These are phyloP conservation scores for Fragaria vesca DNA, from an alignment of 306 rosid species.

Conservation along the genomic window DNA sequence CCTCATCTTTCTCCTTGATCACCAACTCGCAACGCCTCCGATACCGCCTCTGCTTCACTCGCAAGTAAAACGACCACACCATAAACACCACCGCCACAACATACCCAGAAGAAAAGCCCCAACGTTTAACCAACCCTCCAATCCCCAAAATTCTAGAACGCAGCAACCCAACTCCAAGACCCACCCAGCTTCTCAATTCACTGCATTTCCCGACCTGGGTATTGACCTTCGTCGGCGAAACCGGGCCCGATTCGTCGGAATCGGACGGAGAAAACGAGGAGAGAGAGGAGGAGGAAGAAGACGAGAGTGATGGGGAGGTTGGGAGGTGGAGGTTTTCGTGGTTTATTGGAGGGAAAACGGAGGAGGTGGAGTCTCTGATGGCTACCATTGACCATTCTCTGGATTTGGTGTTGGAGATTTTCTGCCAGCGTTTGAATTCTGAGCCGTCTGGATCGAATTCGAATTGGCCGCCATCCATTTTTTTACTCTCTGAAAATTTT, in stretches of 20 bases:
- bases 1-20: constrained; percentile 61
- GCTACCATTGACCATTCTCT: constrained; percentile 37
- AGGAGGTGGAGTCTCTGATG: constrained; percentile 33
- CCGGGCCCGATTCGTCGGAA: constrained; percentile 32
- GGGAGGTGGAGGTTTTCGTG: constrained; percentile 47
- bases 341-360: constrained; percentile 47
- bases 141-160: constrained; percentile 41
- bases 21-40: constrained; percentile 31
- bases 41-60: constrained; percentile 33
- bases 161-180: constrained; percentile 36
- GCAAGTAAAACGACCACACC: constrained; percentile 40
- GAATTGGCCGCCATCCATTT: constrained; percentile 1
- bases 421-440: not conserved
- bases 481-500: not conserved
- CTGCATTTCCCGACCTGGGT: constrained; percentile 24
- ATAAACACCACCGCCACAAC: constrained; percentile 30
- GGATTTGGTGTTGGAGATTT: constrained; percentile 8
- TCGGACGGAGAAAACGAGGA: constrained; percentile 48
- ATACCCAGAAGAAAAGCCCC: constrained; percentile 37
- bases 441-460: not conserved
- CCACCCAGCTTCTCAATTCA: constrained; percentile 35
- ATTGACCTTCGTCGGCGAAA: constrained; percentile 26
- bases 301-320: constrained; percentile 10
- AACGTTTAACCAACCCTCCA: constrained; percentile 28
- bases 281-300: constrained; percentile 25